phyloP scores from a whole-genome alignment of 306 rosid species.

The Geum urbanum region DNA sequence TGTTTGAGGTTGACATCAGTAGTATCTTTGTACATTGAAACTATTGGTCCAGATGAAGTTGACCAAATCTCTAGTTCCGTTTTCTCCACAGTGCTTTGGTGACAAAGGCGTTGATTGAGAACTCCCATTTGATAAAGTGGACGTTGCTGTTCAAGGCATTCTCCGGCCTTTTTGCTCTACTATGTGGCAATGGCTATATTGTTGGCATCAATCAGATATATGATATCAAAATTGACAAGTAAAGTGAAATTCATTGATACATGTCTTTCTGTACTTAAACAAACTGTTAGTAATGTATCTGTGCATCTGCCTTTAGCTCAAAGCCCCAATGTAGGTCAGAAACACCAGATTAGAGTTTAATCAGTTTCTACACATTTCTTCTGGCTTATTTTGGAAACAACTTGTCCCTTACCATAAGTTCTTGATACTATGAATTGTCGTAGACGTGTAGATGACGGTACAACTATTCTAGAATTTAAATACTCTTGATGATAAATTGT shows the following conservation, averaged over 20 bases:
- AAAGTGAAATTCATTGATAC: conserved; percentile 27
- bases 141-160: conserved; percentile 80
- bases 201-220: conserved; percentile 99
- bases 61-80: conserved; percentile 22
- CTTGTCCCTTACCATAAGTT: neutral
- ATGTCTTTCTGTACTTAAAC: conserved; percentile 15
- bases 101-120: conserved; percentile 84
- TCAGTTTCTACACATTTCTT: neutral
- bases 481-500: neutral
- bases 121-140: conserved; percentile 89
- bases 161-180: conserved; percentile 79
- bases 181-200: conserved; percentile 92
- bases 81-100: conserved; percentile 74
- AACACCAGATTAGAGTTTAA: neutral
- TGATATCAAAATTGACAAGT: conserved; percentile 92
- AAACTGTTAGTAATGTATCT: neutral
- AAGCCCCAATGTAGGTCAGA: neutral
- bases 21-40: neutral
- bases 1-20: neutral
- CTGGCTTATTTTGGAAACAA: neutral
- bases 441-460: neutral
- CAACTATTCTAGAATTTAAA: neutral
- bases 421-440: neutral
- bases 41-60: conserved; percentile 2
- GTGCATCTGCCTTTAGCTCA: neutral